A percentile compares a stretch with the other conserved stretches of the same genome.
Conservation (phyloP, 2,329 filamentous ascomycete genomes). For the Bipolaris oryzae region DNA sequence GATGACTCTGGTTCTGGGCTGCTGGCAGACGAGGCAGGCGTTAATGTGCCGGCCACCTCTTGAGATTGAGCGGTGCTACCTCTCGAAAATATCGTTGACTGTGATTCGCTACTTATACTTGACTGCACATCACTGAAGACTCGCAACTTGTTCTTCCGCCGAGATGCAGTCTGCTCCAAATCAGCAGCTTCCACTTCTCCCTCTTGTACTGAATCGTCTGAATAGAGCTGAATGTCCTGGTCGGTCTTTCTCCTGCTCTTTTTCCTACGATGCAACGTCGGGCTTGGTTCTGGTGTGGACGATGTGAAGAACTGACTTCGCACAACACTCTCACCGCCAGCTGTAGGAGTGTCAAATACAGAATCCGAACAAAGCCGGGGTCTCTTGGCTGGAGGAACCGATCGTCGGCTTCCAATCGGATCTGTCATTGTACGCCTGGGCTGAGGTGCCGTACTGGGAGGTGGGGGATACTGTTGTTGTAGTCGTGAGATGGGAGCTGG, state of each 20-base stretch:
- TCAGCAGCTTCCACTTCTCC: slow-evolving; percentile 49
- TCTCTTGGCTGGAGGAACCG: slow-evolving; percentile 54
- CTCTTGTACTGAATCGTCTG: slow-evolving; percentile 56
- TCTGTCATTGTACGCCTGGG: slow-evolving; percentile 48
- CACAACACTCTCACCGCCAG: slow-evolving; percentile 37
- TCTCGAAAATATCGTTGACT: slow-evolving; percentile 35
- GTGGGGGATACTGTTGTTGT: slow-evolving; percentile 25
- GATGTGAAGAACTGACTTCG: slow-evolving; percentile 55
- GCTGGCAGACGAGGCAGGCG: slow-evolving; percentile 40
- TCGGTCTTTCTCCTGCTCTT: slow-evolving; percentile 37
- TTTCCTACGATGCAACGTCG: slow-evolving; percentile 48
- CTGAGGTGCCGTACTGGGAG: slow-evolving; percentile 51
- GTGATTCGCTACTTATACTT: slow-evolving; percentile 30
- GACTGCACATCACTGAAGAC: slow-evolving; percentile 40
- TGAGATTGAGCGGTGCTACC: slow-evolving; percentile 35
- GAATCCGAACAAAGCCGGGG: slow-evolving; percentile 54
- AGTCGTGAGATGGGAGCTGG: slow-evolving; percentile 52
- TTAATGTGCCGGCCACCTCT: slow-evolving; percentile 32
- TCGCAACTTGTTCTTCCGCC: slow-evolving; percentile 41
- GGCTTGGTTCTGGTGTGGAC: slow-evolving; percentile 47
- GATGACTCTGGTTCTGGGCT: slow-evolving; percentile 36
- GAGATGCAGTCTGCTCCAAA: slow-evolving; percentile 36
- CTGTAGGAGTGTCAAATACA: slow-evolving; percentile 35
- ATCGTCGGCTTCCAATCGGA: slow-evolving; percentile 48
- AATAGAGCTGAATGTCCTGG: slow-evolving; percentile 54